Base-by-base conservation (phyloP, 2,329 filamentous ascomycete genomes). In the Sarocladiaceae sp. region DNA sequence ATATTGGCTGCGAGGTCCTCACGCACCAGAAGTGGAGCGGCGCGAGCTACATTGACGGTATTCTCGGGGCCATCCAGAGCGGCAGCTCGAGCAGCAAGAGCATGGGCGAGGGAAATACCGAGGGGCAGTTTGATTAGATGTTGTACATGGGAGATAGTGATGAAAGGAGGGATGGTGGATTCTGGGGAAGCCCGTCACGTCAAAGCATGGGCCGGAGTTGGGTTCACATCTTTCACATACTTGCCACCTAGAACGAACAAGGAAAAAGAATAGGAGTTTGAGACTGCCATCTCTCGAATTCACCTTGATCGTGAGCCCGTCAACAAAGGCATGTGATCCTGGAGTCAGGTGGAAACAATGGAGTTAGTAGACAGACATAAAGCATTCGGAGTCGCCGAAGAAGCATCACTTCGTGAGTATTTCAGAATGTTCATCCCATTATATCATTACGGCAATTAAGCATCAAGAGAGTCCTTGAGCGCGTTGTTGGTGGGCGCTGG, bases 41-140 rank as follows among this genome's bases (percentile, higher is more conserved):
- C 18, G 76, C 76, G 0, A 68, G 61, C 48, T 80, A 95, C 60
- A 85, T 96, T 53, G 90, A 96, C 62, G 89, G 90, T 3, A 91
- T 96, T 37, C 62, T 96, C 24, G 89, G 89, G 0, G 82, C 86
- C 4, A 94, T 96, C 43, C 88, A 95, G 67, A 95, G 88, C 56
- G 91, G 90, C 18, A 95, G 86, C 67, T 89, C 83, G 46, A 83
- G 86, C 45, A 94, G 80, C 62, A 90, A 82, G 77, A 93, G 88
- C 62, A 95, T 96, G 91, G 91, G 91, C 1, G 86, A 91, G 37
- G 91, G 91, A 1, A 95, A 93, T 61, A 97, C 91, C 0, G 91
- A 97, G 65, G 74, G 76, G 0, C 80, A 83, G 56, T 83, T 83
- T 45, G 47, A 68, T 48, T 67, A 59, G 46, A 27, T 19, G 33